Evolutionary conservation across 805 yeast genomes (phyloP), one percentile per base, ranked within the genome.

Genomic region (Starmerella tilneyi): DNA sequence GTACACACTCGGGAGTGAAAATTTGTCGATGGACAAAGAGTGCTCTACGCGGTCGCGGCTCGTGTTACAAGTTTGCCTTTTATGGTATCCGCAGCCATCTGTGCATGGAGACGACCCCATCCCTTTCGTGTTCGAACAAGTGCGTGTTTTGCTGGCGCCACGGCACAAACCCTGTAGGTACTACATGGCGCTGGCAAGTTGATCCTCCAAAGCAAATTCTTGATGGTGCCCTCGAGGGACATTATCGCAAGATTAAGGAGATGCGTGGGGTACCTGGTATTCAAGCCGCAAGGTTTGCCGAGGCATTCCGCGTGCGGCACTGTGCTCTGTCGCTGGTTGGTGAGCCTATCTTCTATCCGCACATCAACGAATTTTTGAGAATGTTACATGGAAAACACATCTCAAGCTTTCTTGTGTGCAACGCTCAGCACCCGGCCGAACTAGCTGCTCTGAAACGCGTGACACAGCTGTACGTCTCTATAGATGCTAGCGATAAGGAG

Each of bases 141-240:
- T 86, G 96, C 72, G 96, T 88, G 4, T 86, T 86, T 59, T 86
- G 96, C 66, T 86, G 96, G 96, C 75, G 96, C 61, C 96, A 86
- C 63, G 96, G 96, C 40, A 86, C 96, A 2, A 88, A 86, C 59
- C 96, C 96, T 0, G 96, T 88, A 2, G 95, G 95, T 15, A 86
- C 94, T 23, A 80, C 81, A 49, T 86, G 96, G 96, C 70, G 96
- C 57, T 86, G 96, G 96, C 89, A 85, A 57, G 83, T 85, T 12
- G 96, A 86, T 62, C 79, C 81, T 17, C 96, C 96, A 0, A 88
- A 84, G 54, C 78, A 70, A 49, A 84, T 86, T 41, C 60, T 86
- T 45, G 76, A 82, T 37, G 95, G 95, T 23, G 96, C 96, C 0
- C 64, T 86, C 36, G 77, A 73, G 52, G 95, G 94, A 3, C 96